Evolutionary conservation across 176 grass and related monocot genomes (phyloP).

Genomic region (Alloteropsis semialata): DNA sequence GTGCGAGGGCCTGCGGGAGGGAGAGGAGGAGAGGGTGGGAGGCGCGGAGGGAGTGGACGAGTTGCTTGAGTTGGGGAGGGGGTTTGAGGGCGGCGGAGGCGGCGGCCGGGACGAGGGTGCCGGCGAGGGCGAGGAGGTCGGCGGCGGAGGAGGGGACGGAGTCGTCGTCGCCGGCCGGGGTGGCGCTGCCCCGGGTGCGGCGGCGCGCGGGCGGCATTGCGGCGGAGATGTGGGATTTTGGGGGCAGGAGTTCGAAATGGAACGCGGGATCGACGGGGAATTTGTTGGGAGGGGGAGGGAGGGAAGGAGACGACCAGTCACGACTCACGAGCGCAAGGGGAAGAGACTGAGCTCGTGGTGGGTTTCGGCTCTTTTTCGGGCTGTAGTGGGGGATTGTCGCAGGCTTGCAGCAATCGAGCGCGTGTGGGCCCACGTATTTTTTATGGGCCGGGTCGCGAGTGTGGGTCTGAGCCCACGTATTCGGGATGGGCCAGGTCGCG

Average conservation of each 20-base stretch:
- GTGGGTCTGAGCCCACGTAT: no score
- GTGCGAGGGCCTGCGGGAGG: slow-evolving; percentile 28
- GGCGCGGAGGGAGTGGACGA: slow-evolving; percentile 47
- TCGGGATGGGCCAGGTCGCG: not conserved
- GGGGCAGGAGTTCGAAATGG: slow-evolving; percentile 32
- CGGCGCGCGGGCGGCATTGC: slow-evolving; percentile 45
- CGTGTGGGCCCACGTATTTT: not conserved
- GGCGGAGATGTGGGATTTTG: not conserved
- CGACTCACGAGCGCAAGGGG: no score
- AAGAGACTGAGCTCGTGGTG: not conserved
- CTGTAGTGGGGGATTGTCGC: not conserved
- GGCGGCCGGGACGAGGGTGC: slow-evolving; percentile 38
- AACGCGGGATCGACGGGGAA: slow-evolving; percentile 1
- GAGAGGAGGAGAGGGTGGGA: slow-evolving; percentile 46
- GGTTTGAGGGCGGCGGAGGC: slow-evolving; percentile 30
- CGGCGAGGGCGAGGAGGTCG: slow-evolving; percentile 44
- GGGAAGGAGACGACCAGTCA: not conserved
- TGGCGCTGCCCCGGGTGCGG: slow-evolving; percentile 12
- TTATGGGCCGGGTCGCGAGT: not conserved
- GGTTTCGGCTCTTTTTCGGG: not conserved
- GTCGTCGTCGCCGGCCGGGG: slow-evolving; percentile 33
- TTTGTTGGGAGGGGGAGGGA: no score
- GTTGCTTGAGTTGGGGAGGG: slow-evolving; percentile 29
- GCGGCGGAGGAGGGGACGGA: slow-evolving; percentile 40
- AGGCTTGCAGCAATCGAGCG: not conserved